Evolutionary conservation across 305 asterid species (phyloP), one percentile per base, ranked within the genome.

Genomic region (Fraxinus sp.): DNA sequence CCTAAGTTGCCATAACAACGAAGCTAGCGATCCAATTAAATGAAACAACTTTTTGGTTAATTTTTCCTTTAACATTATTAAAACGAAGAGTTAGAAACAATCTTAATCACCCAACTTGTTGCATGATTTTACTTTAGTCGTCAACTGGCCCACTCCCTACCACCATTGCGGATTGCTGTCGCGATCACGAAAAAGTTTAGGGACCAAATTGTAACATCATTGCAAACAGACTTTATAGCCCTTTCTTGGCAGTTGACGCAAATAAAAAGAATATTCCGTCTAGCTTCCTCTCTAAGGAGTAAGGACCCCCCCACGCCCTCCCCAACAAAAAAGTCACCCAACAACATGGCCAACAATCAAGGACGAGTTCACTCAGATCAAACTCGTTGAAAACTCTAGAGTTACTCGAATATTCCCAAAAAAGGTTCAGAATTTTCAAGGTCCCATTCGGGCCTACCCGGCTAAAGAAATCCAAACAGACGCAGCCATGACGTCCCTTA

Each of bases 401-500:
- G 37, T 77, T 7, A 33, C 70, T 55, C 62, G 80, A 77, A 80
- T 74, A 88, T 84, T 72, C 88, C 75, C 2, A 81, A 33, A 55
- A 39, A 32, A 24, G 79, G 80, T 82, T 35, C 79, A 77, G 80
- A 66, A 28, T 20, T 26, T 57, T 39, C 57, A 73, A 71, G 57
- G 64, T 79, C 57, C 57, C 46, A 26, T 85, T 84, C 86, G 87
- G 70, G 84, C 86, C 79, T 46, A 11, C 80, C 73, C 66, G 49
- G 26, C 79, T 59, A 68, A 81, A 32, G 72, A 83, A 79, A 46
- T 77, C 82, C 88, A 82, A 81, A 37, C 62, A 78, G 79, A 76
- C 52, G 83, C 81, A 77, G 88, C 87, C 86, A 82, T 81, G 78
- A 79, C 85, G 77, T 86, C 86, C 83, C 87, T 79, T 83, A 39